Percentiles rank a stretch among this genome's conserved stretches.
Conservation (phyloP, 2,329 filamentous ascomycete species). For the Tolypocladium tundrense region DNA sequence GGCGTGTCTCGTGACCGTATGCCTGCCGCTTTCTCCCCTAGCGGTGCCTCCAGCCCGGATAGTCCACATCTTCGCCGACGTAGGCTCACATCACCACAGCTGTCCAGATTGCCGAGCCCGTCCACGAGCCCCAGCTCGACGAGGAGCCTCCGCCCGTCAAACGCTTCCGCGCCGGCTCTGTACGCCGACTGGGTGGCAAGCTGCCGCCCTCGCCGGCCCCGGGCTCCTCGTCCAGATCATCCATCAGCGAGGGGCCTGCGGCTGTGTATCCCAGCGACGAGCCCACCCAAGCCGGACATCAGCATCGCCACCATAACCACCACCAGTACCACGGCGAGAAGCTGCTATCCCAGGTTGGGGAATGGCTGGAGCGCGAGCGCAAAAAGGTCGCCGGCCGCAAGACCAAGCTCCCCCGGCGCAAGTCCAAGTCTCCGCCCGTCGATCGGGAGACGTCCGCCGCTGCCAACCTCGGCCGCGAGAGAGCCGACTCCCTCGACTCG, state of each 20-base stretch:
- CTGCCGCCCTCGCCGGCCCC: conserved; percentile 14
- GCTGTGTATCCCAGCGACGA: conserved; percentile 18
- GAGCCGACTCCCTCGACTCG: conserved; percentile 49
- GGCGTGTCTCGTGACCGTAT: neutral
- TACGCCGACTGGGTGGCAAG: conserved; percentile 24
- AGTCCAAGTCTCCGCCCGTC: conserved; percentile 26
- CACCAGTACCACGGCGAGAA: conserved; percentile 38
- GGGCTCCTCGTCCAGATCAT: conserved; percentile 32
- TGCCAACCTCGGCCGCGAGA: conserved; percentile 13
- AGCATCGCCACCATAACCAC: conserved; percentile 18
- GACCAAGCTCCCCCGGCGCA: neutral
- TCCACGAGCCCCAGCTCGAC: conserved; percentile 19
- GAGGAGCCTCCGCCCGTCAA: conserved; percentile 19
- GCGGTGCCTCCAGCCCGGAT: neutral
- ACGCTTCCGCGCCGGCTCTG: conserved; percentile 21
- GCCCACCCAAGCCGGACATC: conserved; percentile 9
- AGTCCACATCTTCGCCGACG: neutral
- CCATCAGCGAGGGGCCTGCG: conserved; percentile 25
- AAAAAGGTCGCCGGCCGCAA: conserved; percentile 35
- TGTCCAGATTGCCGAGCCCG: conserved; percentile 49
- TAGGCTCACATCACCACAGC: conserved; percentile 23
- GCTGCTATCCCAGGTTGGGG: conserved; percentile 62
- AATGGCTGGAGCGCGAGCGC: conserved; percentile 79
- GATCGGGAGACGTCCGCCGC: conserved; percentile 12
- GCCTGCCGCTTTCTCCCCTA: too few species aligned